Conservation (phyloP, 768 basidiomycete genomes). For the Mycena amicta region DNA sequence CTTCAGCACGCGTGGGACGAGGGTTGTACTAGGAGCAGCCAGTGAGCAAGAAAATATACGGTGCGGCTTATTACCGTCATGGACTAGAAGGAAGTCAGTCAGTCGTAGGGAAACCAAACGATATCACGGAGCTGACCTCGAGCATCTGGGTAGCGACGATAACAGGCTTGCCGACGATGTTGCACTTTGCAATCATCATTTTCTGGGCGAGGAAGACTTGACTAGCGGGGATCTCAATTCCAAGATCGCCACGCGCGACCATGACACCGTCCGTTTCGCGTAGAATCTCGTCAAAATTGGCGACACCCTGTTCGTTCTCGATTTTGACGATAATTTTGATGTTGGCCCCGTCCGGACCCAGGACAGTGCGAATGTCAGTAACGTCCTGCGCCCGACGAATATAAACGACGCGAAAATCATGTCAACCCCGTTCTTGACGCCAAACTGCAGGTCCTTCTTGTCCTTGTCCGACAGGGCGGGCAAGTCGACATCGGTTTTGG, state of each 20-base stretch:
- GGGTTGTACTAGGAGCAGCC: slow-evolving; percentile 81
- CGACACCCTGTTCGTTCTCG: slow-evolving; percentile 98
- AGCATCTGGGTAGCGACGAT: slow-evolving; percentile 99
- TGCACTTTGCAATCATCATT: slow-evolving; percentile 99
- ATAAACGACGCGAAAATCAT: slow-evolving; percentile 99
- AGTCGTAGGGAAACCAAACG: slow-evolving; percentile 13
- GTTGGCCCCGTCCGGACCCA: slow-evolving; percentile 91
- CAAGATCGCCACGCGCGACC: slow-evolving; percentile 99
- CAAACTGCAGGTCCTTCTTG: slow-evolving; percentile 91
- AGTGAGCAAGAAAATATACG: slow-evolving; percentile 6
- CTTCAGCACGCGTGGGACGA: slow-evolving; percentile 96
- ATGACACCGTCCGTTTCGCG: slow-evolving; percentile 97
- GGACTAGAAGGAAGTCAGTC: slow-evolving; percentile 52
- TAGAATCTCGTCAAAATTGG: slow-evolving; percentile 98
- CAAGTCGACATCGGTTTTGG: slow-evolving; percentile 96
- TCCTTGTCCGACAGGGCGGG: slow-evolving; percentile 98
- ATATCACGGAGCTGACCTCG: slow-evolving; percentile 69
- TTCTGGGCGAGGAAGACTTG: slow-evolving; percentile 99
- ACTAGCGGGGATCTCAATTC: slow-evolving; percentile 99
- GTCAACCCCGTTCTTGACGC: slow-evolving; percentile 97
- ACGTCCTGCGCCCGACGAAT: slow-evolving; percentile 96
- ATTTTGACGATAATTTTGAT: slow-evolving; percentile 99
- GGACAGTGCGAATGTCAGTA: slow-evolving; percentile 86
- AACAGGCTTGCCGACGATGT: slow-evolving; percentile 95
- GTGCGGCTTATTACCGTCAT: slow-evolving; percentile 75